These are phyloP conservation scores for Myxozyma neglecta DNA, from an alignment of 805 yeast species.

Conservation along the genomic window DNA sequence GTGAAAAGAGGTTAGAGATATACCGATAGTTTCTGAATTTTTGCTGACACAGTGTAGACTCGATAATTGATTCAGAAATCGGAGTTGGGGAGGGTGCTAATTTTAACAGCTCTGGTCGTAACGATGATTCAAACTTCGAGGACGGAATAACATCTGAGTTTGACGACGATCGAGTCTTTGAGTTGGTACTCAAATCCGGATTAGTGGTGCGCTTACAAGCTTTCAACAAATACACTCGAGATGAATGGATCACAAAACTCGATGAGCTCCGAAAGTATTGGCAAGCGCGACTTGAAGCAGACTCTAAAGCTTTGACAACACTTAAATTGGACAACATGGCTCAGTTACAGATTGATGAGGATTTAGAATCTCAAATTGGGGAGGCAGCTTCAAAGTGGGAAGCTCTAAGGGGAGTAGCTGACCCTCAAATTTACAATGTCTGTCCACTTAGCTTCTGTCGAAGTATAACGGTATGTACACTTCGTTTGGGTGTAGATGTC, in stretches of 20 bases:
- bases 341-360: constrained; percentile 53
- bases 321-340: constrained; percentile 50
- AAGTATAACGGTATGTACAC: constrained; percentile 48
- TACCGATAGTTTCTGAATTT: background rate
- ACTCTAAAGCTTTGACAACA: constrained; percentile 42
- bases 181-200: constrained; percentile 52
- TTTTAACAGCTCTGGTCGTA: constrained; percentile 22
- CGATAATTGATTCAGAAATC: constrained; percentile 18
- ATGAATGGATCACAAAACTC: constrained; percentile 67
- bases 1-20: constrained; percentile 33
- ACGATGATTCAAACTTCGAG: constrained; percentile 16
- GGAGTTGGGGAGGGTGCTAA: constrained; percentile 26
- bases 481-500: background rate
- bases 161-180: constrained; percentile 51
- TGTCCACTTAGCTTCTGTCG: constrained; percentile 60
- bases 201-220: constrained; percentile 56
- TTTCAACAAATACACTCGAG: constrained; percentile 48
- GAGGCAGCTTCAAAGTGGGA: constrained; percentile 55
- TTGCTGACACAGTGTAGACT: background rate
- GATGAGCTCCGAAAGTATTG: constrained; percentile 55
- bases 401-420: constrained; percentile 53
- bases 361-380: constrained; percentile 55
- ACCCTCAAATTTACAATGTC: constrained; percentile 54
- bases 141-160: constrained; percentile 23
- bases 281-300: constrained; percentile 50